Base-by-base conservation (phyloP, 805 yeast genomes). In the Jamesozyma spencerorum region DNA sequence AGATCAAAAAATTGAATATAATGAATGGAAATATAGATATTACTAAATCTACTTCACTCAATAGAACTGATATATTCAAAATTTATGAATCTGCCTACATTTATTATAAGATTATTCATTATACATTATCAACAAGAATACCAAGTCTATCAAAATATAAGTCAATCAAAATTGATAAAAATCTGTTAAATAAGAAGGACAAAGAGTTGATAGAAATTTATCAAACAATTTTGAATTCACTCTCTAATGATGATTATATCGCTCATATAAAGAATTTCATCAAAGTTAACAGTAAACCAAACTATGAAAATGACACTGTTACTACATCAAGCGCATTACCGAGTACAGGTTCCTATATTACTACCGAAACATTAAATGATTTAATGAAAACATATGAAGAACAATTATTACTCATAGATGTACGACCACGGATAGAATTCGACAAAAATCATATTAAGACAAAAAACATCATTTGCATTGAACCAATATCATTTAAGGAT, bases 391-490 rank as follows among this genome's bases (percentile, higher is more conserved):
- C 36, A 2, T 38, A 40, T 29, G 34, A 36, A 28, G 46, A 37
- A 13, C 34, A 36, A 18, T 19, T 81, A 0, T 64, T 88, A n/a
- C 45, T 88, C 10, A 70, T 90, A 5, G 97, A 90, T 57, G 71
- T 78, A 32, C 66, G 97, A 48, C 65, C 79, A 14, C 66, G 79
- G 31, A 66, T 65, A 15, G 79, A 75, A 29, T 87, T 72, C 54
- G 72, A 75, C 36, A 63, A 65, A 33, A 72, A 74, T 36, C 96
- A 86, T 58, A 76, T 88, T 18, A 64, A 71, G 11, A 63, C 75
- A 19, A 61, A 65, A 2, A 74, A 81, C 40, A 58, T 82, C 7
- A 70, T 85, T 10, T 84, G 88, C 54, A 71, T 88, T 15, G 95
- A 85, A 39, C 96, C 97, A 0, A 68, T 72, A 15, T 68, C 76